phyloP scores from a whole-genome alignment of 768 basidiomycete genomes.

The Leccinellum luteum region DNA sequence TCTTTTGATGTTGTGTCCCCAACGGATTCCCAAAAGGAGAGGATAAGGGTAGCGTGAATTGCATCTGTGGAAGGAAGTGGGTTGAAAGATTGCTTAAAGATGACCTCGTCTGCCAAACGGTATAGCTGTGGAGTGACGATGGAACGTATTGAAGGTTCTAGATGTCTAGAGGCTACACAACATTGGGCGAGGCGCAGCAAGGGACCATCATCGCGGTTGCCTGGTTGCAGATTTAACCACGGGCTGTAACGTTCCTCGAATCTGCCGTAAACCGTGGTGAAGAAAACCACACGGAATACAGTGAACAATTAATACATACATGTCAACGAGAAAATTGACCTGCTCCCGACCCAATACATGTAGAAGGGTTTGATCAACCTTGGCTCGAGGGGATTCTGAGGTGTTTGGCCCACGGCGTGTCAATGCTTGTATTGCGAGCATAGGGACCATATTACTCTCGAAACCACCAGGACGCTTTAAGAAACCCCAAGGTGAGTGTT shows the following conservation, averaged over 20 bases:
- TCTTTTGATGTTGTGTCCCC: slow-evolving; percentile 30
- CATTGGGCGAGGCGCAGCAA: slow-evolving; percentile 46
- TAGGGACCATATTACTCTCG: slow-evolving; percentile 45
- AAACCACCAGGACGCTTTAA: slow-evolving; percentile 36
- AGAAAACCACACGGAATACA: neutral
- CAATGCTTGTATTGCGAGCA: slow-evolving; percentile 45
- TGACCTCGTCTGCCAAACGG: slow-evolving; percentile 38
- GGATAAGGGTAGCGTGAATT: slow-evolving; percentile 40
- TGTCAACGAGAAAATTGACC: slow-evolving; percentile 36
- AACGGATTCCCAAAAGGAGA: slow-evolving; percentile 45
- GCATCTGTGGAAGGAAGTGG: slow-evolving; percentile 41
- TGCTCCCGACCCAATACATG: slow-evolving; percentile 36
- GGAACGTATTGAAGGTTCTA: slow-evolving; percentile 35
- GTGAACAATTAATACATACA: slow-evolving; percentile 27
- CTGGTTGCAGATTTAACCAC: slow-evolving; percentile 41
- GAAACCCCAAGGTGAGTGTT: slow-evolving; percentile 38
- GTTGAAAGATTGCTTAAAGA: slow-evolving; percentile 41
- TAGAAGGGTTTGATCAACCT: slow-evolving; percentile 28
- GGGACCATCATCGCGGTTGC: slow-evolving; percentile 28
- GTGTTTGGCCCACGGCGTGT: slow-evolving; percentile 27
- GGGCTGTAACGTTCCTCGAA: slow-evolving; percentile 44
- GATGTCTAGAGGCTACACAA: slow-evolving; percentile 44
- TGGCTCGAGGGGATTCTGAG: slow-evolving; percentile 21
- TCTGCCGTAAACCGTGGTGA: slow-evolving; percentile 21
- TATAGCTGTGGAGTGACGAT: slow-evolving; percentile 40